A percentile compares a stretch with the other conserved stretches of the same genome.
Evolutionary conservation across 1,139 yeast genomes (phyloP).

Genomic region (Protomyces arabidopsidicola): DNA sequence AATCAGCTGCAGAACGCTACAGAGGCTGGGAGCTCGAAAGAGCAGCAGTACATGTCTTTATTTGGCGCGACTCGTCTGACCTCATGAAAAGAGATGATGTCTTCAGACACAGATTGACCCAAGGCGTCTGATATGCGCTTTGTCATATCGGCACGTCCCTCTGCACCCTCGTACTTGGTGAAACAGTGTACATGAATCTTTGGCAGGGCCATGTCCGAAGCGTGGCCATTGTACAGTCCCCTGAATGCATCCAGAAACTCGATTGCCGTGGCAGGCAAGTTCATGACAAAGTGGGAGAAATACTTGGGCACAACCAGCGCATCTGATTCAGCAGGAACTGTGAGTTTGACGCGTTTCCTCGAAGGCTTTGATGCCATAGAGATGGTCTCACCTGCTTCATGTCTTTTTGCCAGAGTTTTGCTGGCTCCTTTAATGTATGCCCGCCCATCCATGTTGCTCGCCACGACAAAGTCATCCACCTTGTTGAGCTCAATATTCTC

Average conservation of each 20-base stretch:
- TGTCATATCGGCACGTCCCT: slow-evolving; percentile 8
- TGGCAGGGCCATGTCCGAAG: slow-evolving; percentile 57
- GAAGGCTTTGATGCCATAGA: not conserved
- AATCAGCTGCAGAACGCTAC: slow-evolving; percentile 53
- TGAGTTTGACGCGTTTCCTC: not conserved
- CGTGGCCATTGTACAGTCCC: slow-evolving; percentile 35
- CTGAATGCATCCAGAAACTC: slow-evolving; percentile 55
- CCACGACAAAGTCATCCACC: slow-evolving; percentile 48
- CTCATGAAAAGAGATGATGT: slow-evolving; percentile 57
- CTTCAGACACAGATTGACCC: slow-evolving; percentile 47
- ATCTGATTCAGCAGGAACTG: not conserved
- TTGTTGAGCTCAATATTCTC: slow-evolving; percentile 64
- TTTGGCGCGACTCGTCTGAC: slow-evolving; percentile 96
- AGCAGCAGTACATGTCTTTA: slow-evolving; percentile 89
- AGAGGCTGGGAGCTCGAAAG: slow-evolving; percentile 69
- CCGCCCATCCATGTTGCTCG: slow-evolving; percentile 76
- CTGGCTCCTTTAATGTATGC: slow-evolving; percentile 67
- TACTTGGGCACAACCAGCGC: slow-evolving; percentile 50
- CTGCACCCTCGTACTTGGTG: slow-evolving; percentile 63
- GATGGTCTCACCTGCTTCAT: slow-evolving; percentile 30
- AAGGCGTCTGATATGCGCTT: slow-evolving; percentile 54
- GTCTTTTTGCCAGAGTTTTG: slow-evolving; percentile 45
- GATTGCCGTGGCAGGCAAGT: slow-evolving; percentile 87
- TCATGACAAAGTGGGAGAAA: slow-evolving; percentile 81
- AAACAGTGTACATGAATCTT: slow-evolving; percentile 84